Base-by-base conservation (phyloP, 1,139 yeast genomes). In the Suhomyces maxii region DNA sequence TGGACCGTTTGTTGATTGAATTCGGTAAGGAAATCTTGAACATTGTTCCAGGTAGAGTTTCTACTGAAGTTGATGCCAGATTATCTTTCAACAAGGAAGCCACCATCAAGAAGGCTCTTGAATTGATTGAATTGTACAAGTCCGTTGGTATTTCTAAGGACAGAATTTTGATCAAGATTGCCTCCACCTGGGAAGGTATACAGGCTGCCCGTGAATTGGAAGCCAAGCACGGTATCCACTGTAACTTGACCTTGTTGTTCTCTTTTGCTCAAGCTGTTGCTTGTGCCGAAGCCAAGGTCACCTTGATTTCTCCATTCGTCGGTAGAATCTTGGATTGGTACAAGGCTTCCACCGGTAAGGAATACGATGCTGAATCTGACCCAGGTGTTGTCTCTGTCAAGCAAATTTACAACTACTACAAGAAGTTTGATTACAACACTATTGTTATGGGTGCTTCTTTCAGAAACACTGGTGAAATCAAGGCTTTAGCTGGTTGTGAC, bases 401-500 rank as follows among this genome's bases (percentile, higher is more conserved):
- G 72, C 68, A 67, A 52, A 93, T 93, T 71, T 93, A 71, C 89
- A 88, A 91, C 87, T 93, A 93, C 86, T 93, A 93, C 88, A 93
- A 93, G 85, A 93, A 93, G 80, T 89, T 72, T 73, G 95, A 86
- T 60, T 93, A 93, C 84, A 80, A 93, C 65, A 93, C 99, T 73
- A 91, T 93, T 69, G 99, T 93, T 66, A 93, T 93, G 99, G 99
- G 99, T 74, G 99, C 99, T 53, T 91, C 98, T 50, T 93, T 93
- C 91, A 91, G 99, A 85, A 95, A 91, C 81, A 76, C 80, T 56
- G 97, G 95, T 59, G 99, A 93, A 79, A 90, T 93, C 76, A 87
- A 86, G 76, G 96, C 95, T 60, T 82, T 93, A 63, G 98, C 99
- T 55, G 99, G 99, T 72, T 87, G 89, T 68, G 99, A 93, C 72